A percentile compares a stretch with the other conserved stretches of the same genome.
Evolutionary conservation across 495 filamentous ascomycete genomes (phyloP).

Genomic region (Penicillium egyptiacum): DNA sequence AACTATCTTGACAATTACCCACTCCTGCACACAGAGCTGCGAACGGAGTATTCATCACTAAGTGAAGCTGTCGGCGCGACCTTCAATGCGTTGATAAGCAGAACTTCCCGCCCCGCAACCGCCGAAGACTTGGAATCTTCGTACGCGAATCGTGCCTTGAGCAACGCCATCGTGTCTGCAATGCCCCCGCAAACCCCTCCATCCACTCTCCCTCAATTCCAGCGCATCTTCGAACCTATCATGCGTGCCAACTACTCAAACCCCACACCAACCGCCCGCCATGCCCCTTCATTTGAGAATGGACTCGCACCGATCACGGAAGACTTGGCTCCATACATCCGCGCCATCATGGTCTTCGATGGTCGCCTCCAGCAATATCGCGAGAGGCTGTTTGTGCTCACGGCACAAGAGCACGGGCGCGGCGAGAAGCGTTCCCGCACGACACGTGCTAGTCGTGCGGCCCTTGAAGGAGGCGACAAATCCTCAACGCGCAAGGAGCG

Average conservation of each 20-base stretch:
- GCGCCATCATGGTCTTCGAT: constrained; percentile 76
- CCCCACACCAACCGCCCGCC: constrained; percentile 30
- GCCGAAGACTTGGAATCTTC: constrained; percentile 23
- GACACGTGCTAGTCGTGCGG: constrained; percentile 77
- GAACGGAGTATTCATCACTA: constrained; percentile 42
- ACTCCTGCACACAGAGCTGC: constrained; percentile 55
- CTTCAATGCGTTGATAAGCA: constrained; percentile 35
- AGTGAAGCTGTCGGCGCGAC: constrained; percentile 38
- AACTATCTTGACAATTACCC: constrained; percentile 65
- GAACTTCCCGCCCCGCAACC: constrained; percentile 33
- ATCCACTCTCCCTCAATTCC: constrained; percentile 23
- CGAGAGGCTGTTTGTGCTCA: constrained; percentile 57
- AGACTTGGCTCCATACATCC: constrained; percentile 83
- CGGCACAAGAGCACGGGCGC: constrained; percentile 49
- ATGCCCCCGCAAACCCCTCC: constrained; percentile 15
- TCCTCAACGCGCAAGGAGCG: constrained; percentile 68
- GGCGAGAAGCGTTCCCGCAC: constrained; percentile 65
- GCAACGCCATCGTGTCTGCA: constrained; percentile 17
- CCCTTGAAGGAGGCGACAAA: constrained; percentile 77
- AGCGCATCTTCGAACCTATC: constrained; percentile 37
- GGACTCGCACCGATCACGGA: constrained; percentile 59
- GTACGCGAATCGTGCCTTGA: constrained; percentile 30
- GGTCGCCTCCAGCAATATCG: constrained; percentile 66
- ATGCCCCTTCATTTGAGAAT: constrained; percentile 69
- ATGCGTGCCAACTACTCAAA: constrained; percentile 34